Evolutionary conservation across 2,329 filamentous ascomycete species (phyloP), one percentile per base, ranked within the genome.

Genomic region (Aspergillus sp.): DNA sequence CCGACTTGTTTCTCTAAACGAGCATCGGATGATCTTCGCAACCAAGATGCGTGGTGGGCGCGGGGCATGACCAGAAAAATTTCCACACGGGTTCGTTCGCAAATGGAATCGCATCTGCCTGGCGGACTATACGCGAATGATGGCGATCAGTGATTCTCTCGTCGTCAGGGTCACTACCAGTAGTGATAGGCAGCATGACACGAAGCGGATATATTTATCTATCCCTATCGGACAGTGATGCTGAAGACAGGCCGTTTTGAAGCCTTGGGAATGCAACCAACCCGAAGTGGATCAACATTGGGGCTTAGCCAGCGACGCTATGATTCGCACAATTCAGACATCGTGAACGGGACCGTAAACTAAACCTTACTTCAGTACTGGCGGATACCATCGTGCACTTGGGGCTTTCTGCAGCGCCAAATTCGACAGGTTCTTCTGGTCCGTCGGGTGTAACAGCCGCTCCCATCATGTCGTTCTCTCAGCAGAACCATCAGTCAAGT

Each of bases 301-400:
- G 65, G 65, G 66, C 65, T 67, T 65, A 67, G 65, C 61, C 50
- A 52, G 45, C 33, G 17, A 47, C 57, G 54, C 59, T 64, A 57
- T 57, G 59, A 60, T 62, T 65, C 62, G 62, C 57, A 64, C 62
- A 22, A 16, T 47, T n/a, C 35, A 13, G 16, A 38, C 35, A 38
- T 38, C 35, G 14, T 60, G 60, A 56, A 61, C 49, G 56, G 60
- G 60, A 62, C 36, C 30, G 40, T n/a, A 36, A 41, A 49, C 22
- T 30, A 30, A 30, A 30, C 26, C 26, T 30, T 30, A 11, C 26
- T 30, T 30, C 26, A 11, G 26, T 30, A 30, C 26, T 30, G 26
- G 10, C 26, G 9, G 26, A 30, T 30, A 30, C 26, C 26, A 30
- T 30, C 26, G 26, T 30, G 26, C 26, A 30, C 7, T 30, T 30